Evolutionary conservation across 1,139 yeast genomes (phyloP).

Genomic region (Nematodospora anomalae): DNA sequence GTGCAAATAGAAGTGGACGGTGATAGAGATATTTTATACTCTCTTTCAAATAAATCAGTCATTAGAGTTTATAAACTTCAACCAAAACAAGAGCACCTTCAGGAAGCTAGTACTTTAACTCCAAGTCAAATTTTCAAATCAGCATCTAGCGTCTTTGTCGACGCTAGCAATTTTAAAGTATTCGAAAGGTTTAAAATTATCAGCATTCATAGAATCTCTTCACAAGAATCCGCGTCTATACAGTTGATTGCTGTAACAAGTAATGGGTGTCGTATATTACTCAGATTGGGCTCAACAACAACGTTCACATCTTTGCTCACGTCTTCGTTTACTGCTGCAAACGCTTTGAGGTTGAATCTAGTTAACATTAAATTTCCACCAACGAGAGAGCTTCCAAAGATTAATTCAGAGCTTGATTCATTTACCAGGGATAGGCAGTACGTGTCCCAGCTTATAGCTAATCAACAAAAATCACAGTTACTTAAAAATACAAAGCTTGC

Average conservation of each 20-base stretch:
- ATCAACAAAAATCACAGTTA: constrained; percentile 47
- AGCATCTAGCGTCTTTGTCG: constrained; percentile 56
- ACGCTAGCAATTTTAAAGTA: constrained; percentile 41
- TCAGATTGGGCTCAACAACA: constrained; percentile 46
- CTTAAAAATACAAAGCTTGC: constrained; percentile 48
- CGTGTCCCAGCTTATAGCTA: constrained; percentile 40
- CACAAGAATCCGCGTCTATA: constrained; percentile 65
- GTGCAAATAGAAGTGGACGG: constrained; percentile 71
- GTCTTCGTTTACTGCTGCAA: constrained; percentile 23
- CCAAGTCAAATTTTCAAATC: constrained; percentile 55
- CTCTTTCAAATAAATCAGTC: constrained; percentile 80
- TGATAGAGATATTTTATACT: constrained; percentile 72
- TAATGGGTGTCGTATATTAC: constrained; percentile 78
- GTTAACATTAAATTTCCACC: constrained; percentile 74
- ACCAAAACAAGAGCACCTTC: constrained; percentile 36
- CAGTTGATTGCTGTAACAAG: constrained; percentile 84
- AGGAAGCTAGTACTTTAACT: constrained; percentile 40
- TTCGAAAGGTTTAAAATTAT: constrained; percentile 56
- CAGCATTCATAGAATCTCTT: constrained; percentile 61
- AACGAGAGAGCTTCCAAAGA: constrained; percentile 58
- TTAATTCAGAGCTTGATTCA: constrained; percentile 49
- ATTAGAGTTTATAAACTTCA: constrained; percentile 72
- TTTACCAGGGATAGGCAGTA: constrained; percentile 47
- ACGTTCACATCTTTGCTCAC: constrained; percentile 32
- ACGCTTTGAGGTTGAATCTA: constrained; percentile 40